These are phyloP conservation scores for Arthrobotrys sinensis DNA, from an alignment of 2,329 filamentous ascomycete genomes.

Conservation along the genomic window DNA sequence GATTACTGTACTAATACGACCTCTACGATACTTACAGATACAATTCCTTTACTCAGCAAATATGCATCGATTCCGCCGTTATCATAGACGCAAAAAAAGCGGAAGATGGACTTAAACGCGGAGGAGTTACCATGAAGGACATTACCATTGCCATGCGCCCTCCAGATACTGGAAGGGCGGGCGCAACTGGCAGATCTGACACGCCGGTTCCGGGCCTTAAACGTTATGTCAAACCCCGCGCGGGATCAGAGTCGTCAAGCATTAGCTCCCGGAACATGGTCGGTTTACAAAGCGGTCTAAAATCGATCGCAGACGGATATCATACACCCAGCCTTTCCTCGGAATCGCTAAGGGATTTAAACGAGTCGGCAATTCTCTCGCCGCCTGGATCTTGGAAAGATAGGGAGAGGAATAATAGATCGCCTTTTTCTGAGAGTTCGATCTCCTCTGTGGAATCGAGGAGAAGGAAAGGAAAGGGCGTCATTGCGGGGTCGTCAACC, in stretches of 20 bases:
- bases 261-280: background rate
- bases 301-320: background rate
- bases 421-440: conserved; percentile 34
- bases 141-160: conserved; percentile 47
- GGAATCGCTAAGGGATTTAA: background rate
- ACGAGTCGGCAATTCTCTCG: conserved; percentile 1
- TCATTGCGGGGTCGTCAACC: background rate
- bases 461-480: conserved; percentile 23
- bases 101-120: conserved; percentile 40
- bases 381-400: conserved; percentile 35
- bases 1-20: background rate
- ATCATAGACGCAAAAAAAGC: conserved; percentile 62
- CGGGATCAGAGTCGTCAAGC: background rate
- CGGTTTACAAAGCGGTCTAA: background rate
- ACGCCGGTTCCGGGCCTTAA: conserved; percentile 19
- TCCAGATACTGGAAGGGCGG: conserved; percentile 44
- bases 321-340: background rate
- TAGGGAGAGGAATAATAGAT: conserved; percentile 32
- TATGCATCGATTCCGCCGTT: conserved; percentile 67
- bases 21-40: conserved; percentile 64
- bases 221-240: conserved; percentile 7
- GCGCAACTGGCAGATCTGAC: conserved; percentile 43
- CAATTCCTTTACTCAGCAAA: conserved; percentile 68
- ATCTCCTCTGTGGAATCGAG: conserved; percentile 32
- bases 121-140: conserved; percentile 51